Evolutionary conservation across 257 asterid genomes (phyloP).

Genomic region (Solanum pennellii): DNA sequence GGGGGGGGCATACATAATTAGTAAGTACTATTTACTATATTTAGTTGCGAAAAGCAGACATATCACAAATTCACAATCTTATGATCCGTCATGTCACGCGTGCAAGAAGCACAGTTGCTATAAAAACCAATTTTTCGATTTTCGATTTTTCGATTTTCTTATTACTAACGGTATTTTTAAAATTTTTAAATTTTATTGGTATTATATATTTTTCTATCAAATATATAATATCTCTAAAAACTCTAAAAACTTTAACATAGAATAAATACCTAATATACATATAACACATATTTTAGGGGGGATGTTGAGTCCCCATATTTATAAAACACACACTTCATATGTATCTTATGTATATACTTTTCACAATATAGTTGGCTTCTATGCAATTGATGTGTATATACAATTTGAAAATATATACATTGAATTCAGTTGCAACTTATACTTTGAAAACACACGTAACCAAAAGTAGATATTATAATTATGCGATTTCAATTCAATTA

Average conservation of each 20-base stretch:
- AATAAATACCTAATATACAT: background rate
- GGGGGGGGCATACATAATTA: too few species aligned
- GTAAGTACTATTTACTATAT: background rate
- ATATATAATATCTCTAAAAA: too few species aligned
- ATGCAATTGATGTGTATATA: background rate
- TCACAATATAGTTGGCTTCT: background rate
- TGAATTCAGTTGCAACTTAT: background rate
- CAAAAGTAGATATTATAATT: background rate
- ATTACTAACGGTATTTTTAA: too few species aligned
- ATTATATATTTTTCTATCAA: background rate
- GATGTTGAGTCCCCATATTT: background rate
- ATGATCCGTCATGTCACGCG: background rate
- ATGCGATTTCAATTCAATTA: background rate
- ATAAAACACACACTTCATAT: background rate
- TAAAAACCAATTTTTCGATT: background rate
- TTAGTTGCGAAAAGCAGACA: background rate
- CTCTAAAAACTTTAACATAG: too few species aligned
- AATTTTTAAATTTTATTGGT: too few species aligned
- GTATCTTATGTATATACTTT: background rate
- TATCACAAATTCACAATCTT: background rate
- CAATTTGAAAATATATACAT: background rate
- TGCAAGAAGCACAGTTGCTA: background rate
- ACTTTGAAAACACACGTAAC: background rate
- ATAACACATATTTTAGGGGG: background rate
- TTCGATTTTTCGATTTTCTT: background rate